Conservation (phyloP, 139 green algal species). For the Volvox africanus region DNA sequence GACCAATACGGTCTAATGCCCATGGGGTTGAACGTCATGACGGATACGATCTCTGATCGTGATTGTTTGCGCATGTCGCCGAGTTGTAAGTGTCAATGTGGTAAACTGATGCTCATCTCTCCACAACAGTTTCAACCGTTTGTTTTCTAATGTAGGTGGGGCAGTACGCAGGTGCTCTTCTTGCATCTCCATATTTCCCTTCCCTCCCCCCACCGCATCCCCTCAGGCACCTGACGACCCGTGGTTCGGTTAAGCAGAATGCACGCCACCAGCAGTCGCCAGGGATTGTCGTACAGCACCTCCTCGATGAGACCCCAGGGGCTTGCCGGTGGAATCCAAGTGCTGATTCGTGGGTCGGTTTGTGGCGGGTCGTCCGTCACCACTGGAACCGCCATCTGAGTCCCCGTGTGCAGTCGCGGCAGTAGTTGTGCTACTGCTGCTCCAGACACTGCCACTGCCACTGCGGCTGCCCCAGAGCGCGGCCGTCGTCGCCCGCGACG, state of each 20-base stretch:
- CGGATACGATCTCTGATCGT: too few relatives aligned
- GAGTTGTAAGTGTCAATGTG: too few relatives aligned
- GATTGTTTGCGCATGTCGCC: too few relatives aligned
- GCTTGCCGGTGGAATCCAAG: constrained; percentile 79
- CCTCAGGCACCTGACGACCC: constrained; percentile 65
- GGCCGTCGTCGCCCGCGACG: too few relatives aligned
- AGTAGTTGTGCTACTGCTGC: too few relatives aligned
- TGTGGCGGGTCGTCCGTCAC: background rate
- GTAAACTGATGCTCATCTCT: too few relatives aligned
- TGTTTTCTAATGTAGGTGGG: too few relatives aligned
- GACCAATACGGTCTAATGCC: too few relatives aligned
- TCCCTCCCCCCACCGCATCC: background rate
- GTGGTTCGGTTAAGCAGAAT: constrained; percentile 83
- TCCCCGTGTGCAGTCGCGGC: background rate
- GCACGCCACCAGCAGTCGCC: constrained; percentile 88
- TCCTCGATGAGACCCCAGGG: constrained; percentile 87
- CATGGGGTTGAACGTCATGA: too few relatives aligned
- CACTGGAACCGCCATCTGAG: background rate
- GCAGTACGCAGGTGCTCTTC: too few relatives aligned
- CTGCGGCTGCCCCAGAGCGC: background rate
- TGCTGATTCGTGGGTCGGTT: constrained; percentile 52
- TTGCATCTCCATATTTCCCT: too few relatives aligned
- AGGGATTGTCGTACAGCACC: constrained; percentile 89
- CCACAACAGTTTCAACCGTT: too few relatives aligned
- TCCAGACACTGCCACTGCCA: background rate